Evolutionary conservation across 2,329 filamentous ascomycete species (phyloP).

Genomic region (Grosmannia penicillata): DNA sequence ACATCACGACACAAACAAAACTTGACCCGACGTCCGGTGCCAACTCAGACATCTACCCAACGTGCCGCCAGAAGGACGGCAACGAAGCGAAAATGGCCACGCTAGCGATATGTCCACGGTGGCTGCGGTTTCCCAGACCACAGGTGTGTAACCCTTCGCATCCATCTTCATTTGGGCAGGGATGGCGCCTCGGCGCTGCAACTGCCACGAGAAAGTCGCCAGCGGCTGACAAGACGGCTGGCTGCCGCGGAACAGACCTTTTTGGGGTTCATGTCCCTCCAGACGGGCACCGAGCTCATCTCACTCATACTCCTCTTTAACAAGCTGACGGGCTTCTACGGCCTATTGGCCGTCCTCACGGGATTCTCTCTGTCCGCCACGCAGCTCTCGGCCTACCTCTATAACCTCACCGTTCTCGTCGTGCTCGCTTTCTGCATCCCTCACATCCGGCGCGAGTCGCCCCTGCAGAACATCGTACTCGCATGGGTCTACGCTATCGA

Average conservation of each 20-base stretch:
- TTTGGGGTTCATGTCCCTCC: conserved; percentile 71
- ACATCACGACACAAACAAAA: too few species aligned
- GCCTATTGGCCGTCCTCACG: conserved; percentile 75
- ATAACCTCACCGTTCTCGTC: conserved; percentile 59
- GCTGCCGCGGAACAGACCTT: conserved; percentile 46
- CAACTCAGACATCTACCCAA: too few species aligned
- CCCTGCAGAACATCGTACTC: conserved; percentile 65
- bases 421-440: conserved; percentile 57
- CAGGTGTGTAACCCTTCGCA: too few species aligned
- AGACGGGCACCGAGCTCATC: conserved; percentile 75
- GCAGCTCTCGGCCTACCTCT: conserved; percentile 84
- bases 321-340: conserved; percentile 83
- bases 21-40: too few species aligned
- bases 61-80: too few species aligned
- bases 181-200: too few species aligned
- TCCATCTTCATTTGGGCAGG: too few species aligned
- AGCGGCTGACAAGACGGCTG: not conserved
- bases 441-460: conserved; percentile 64
- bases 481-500: conserved; percentile 80
- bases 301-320: conserved; percentile 75
- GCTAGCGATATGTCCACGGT: too few species aligned
- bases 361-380: conserved; percentile 70
- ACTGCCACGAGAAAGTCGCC: too few species aligned
- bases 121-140: too few species aligned
- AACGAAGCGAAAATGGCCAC: too few species aligned